phyloP scores from a whole-genome alignment of 1,284 basidiomycete genomes.

The Cutaneotrichosporon spelunceum region DNA sequence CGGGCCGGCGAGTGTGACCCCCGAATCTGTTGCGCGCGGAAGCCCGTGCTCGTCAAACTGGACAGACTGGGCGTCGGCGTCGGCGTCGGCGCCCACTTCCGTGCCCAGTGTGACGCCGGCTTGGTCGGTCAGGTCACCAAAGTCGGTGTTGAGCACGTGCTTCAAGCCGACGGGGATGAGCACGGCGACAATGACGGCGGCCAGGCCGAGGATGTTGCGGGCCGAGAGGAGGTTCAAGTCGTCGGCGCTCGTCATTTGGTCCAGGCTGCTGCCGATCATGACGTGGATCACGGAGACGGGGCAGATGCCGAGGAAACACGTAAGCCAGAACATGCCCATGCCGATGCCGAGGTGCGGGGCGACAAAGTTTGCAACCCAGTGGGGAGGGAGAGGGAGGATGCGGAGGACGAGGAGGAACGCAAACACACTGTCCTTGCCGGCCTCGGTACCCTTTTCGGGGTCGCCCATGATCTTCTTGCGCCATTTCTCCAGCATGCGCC shows the following conservation, averaged over 20 bases:
- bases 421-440: conserved; percentile 48
- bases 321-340: conserved; percentile 80
- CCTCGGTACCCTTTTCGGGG: conserved; percentile 41
- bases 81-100: too few species aligned
- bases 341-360: conserved; percentile 90
- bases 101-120: background rate
- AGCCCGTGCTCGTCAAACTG: conserved; percentile 27
- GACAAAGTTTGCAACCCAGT: conserved; percentile 93
- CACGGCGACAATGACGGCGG: conserved; percentile 81
- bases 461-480: conserved; percentile 52
- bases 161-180: conserved; percentile 85
- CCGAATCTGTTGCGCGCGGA: conserved; percentile 41
- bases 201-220: conserved; percentile 76
- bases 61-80: conserved; percentile 14
- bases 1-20: conserved; percentile 39
- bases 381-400: conserved; percentile 87
- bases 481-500: conserved; percentile 49
- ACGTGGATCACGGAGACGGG: conserved; percentile 92
- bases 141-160: conserved; percentile 48
- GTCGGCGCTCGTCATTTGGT: conserved; percentile 87
- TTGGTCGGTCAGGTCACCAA: conserved; percentile 43
- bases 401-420: conserved; percentile 80
- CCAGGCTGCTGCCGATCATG: conserved; percentile 87
- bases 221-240: conserved; percentile 90
- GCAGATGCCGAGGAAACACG: conserved; percentile 85